Conservation (phyloP, 331 rosid species). For the Arachis monticola region DNA sequence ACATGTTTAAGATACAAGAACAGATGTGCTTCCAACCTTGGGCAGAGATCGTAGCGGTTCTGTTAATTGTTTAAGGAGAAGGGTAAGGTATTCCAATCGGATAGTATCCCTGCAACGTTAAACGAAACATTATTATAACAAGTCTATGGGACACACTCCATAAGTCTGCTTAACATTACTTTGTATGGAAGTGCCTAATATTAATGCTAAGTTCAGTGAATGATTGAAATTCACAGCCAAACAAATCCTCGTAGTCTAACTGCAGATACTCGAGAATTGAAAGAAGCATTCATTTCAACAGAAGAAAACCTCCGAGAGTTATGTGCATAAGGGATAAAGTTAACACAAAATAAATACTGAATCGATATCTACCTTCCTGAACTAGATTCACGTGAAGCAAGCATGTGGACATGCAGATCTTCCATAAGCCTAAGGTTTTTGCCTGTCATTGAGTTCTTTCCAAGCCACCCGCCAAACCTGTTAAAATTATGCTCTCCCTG, state of each 20-base stretch:
- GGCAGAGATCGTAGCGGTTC: too few species aligned
- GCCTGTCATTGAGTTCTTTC: slow-evolving; percentile 86
- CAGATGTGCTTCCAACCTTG: too few species aligned
- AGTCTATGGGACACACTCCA: slow-evolving; percentile 20
- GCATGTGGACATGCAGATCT: slow-evolving; percentile 85
- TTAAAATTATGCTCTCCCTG: slow-evolving; percentile 90
- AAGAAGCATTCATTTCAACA: slow-evolving; percentile 24
- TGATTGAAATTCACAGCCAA: slow-evolving; percentile 4
- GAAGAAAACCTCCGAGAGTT: slow-evolving; percentile 21
- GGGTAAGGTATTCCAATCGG: slow-evolving; percentile 76
- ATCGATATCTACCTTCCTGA: slow-evolving; percentile 67
- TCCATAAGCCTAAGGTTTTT: slow-evolving; percentile 88
- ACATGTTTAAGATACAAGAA: too few species aligned
- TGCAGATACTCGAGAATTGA: slow-evolving; percentile 13
- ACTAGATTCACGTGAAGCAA: slow-evolving; percentile 86
- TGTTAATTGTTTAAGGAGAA: background rate
- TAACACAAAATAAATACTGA: slow-evolving; percentile 20
- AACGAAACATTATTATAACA: slow-evolving; percentile 30
- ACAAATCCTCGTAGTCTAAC: slow-evolving; percentile 16
- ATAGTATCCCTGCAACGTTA: slow-evolving; percentile 68
- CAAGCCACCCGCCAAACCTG: slow-evolving; percentile 96
- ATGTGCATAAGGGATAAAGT: slow-evolving; percentile 24
- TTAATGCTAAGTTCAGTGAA: slow-evolving; percentile 7
- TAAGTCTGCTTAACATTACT: slow-evolving; percentile 16
- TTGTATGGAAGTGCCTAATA: slow-evolving; percentile 17